Evolutionary conservation across 768 basidiomycete genomes (phyloP), one percentile per base, ranked within the genome.

Genomic region (Boletus rubroflammeus): DNA sequence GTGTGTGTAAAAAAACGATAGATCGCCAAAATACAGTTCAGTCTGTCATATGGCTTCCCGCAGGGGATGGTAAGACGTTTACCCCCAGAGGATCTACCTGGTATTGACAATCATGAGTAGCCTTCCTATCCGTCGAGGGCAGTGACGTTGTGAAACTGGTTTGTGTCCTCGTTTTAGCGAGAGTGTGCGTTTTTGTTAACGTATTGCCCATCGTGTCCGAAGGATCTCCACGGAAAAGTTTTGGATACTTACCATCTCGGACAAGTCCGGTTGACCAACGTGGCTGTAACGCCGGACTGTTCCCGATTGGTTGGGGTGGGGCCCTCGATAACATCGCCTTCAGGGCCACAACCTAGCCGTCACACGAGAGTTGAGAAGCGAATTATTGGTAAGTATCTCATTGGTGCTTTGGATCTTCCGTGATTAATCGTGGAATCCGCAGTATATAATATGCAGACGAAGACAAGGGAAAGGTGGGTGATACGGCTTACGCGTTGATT

Each of bases 1-100:
- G 81, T 41, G 77, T 81, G 42, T 79, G 79, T 61, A 73, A 63
- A 54, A 75, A 70, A 59, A 81, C 77, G 17, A 82, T 81, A 54
- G 77, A 79, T 47, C 73, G 81, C 9, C 69, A 69, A 47, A 70
- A 71, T 51, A 65, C 68, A 25, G 75, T 81, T 1, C 77, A 78
- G 54, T 79, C 80, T n/a, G 72, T 82, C 41, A 71, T 75, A 47
- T 81, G 81, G 80, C 67, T 81, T 53, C 80, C 80, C 8, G 67
- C 64, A 26, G 77, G 78, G 46, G 74, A 78, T 61, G 76, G 79
- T 79, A 60, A 59, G 60, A 43, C 35, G 13, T 49, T 50, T 17
- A 29, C 13, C 43, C 36, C 23, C 26, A 28, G 39, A 52, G 40
- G 49, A 60, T 59, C 32, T 41, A 13, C 55, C 47, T 25, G 19